Evolutionary conservation across 1,139 yeast species (phyloP).

Genomic region (Meyerozyma sp.): DNA sequence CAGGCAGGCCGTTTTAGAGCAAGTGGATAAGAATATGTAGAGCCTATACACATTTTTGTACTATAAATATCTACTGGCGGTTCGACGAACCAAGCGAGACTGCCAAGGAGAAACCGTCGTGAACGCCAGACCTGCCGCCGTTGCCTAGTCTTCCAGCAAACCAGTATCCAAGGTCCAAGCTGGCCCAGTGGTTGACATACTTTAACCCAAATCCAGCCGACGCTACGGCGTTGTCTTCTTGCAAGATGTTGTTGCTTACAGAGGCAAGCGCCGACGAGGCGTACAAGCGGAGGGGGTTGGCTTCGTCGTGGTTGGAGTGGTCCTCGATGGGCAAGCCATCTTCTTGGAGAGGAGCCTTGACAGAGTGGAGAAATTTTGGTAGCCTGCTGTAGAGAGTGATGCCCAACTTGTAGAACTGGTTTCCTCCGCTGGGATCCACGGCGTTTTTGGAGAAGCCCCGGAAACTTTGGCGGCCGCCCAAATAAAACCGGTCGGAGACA

Average conservation of each 20-base stretch:
- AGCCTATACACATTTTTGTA: not conserved
- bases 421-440: constrained; percentile 36
- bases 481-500: constrained; percentile 43
- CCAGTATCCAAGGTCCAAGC: constrained; percentile 43
- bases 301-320: constrained; percentile 12
- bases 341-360: not conserved
- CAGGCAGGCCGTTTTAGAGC: not conserved
- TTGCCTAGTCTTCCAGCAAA: constrained; percentile 26
- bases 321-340: not conserved
- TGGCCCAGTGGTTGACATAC: constrained; percentile 41
- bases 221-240: constrained; percentile 20
- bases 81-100: constrained; percentile 43
- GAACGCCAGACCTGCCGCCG: constrained; percentile 24
- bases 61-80: constrained; percentile 5
- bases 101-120: constrained; percentile 44
- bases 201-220: constrained; percentile 40
- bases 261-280: constrained; percentile 29
- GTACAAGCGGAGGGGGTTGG: constrained; percentile 41
- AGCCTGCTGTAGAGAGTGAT: constrained; percentile 32
- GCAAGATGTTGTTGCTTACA: constrained; percentile 25
- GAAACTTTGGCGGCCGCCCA: constrained; percentile 39
- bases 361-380: constrained; percentile 24
- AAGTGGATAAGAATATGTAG: not conserved
- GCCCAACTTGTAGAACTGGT: constrained; percentile 32
- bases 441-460: constrained; percentile 37